phyloP scores from a whole-genome alignment of 768 basidiomycete genomes.

The Russula foetens region DNA sequence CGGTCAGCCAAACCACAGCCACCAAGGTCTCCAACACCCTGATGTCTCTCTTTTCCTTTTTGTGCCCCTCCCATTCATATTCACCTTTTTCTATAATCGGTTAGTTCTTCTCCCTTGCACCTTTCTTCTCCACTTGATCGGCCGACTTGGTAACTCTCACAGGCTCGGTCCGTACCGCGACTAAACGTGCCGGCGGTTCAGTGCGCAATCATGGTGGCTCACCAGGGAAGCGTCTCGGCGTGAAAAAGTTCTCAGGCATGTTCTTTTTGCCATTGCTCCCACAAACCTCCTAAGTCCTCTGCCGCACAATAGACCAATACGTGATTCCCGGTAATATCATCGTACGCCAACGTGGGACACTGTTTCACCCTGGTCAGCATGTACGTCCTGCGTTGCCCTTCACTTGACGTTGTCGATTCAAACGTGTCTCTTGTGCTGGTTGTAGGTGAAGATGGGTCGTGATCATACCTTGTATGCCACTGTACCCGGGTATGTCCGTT shows the following conservation, averaged over 20 bases:
- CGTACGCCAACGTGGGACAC: conserved; percentile 86
- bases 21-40: background rate
- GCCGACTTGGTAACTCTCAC: conserved; percentile 20
- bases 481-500: conserved; percentile 87
- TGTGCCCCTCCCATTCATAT: conserved; percentile 30
- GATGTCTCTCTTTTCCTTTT: conserved; percentile 45
- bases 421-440: background rate
- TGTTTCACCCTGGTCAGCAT: conserved; percentile 91
- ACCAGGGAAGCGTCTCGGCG: conserved; percentile 85
- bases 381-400: conserved; percentile 34
- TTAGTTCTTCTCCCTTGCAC: conserved; percentile 3
- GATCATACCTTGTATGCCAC: conserved; percentile 94
- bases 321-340: conserved; percentile 96
- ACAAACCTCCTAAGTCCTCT: background rate
- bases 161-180: conserved; percentile 81
- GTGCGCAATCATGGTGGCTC: conserved; percentile 91
- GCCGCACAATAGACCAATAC: conserved; percentile 56
- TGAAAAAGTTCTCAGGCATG: conserved; percentile 94
- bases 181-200: conserved; percentile 93
- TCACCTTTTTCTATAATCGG: conserved; percentile 46
- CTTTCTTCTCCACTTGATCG: conserved; percentile 22
- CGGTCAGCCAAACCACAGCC: too few species aligned
- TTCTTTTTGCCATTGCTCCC: background rate
- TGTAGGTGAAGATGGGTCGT: conserved; percentile 79
- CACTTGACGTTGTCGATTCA: conserved; percentile 2